Conservation (phyloP, 1,284 basidiomycete genomes). For the Neonothopanus nambi region DNA sequence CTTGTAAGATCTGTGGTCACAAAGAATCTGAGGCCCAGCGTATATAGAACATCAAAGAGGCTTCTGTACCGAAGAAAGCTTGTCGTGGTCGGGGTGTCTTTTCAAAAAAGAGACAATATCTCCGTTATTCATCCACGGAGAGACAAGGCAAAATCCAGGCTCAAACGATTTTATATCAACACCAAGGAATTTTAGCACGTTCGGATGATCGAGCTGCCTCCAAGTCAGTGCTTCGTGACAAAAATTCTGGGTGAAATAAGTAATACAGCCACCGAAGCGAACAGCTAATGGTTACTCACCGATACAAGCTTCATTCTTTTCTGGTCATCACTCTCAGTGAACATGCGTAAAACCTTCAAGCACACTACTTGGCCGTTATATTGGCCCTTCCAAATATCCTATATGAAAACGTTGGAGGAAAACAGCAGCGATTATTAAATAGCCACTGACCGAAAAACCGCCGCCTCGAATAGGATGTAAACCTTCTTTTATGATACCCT, state of each 20-base stretch:
- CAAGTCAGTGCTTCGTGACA: constrained; percentile 13
- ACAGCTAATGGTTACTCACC: neutral
- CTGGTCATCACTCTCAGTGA: constrained; percentile 5
- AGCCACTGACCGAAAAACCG: neutral
- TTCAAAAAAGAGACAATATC: constrained; percentile 10
- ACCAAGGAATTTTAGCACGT: constrained; percentile 13
- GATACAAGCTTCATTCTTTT: too few species aligned
- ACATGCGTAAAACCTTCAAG: constrained; percentile 6
- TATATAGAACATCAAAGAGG: neutral
- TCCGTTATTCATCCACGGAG: too few species aligned
- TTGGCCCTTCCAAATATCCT: constrained; percentile 3
- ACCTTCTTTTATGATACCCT: neutral
- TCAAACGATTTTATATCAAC: constrained; percentile 8
- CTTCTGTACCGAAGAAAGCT: neutral
- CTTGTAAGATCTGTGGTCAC: neutral
- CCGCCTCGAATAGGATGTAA: constrained; percentile 1
- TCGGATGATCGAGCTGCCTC: constrained; percentile 13
- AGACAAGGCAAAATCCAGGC: constrained; percentile 10
- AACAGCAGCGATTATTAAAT: neutral
- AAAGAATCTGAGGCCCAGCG: neutral
- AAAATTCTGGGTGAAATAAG: constrained; percentile 5
- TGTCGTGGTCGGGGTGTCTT: constrained; percentile 4
- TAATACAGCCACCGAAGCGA: neutral
- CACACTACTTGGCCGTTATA: constrained; percentile 4
- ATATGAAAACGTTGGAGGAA: neutral